Evolutionary conservation across 1,284 basidiomycete species (phyloP).

Genomic region (Hemileia vastatrix): DNA sequence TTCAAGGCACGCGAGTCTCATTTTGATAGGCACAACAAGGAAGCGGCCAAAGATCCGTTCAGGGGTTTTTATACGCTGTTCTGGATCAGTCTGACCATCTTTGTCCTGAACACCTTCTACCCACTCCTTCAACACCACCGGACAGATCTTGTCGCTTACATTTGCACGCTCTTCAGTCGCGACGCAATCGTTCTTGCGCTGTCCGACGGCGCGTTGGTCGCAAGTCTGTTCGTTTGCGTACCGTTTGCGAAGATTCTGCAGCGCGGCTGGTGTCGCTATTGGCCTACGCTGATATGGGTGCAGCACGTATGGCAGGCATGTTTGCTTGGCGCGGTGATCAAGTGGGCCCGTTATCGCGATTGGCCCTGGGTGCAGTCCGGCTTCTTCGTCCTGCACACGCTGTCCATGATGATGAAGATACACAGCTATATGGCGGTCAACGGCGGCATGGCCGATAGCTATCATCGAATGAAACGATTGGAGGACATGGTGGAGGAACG

Average conservation of each 20-base stretch:
- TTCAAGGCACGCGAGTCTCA: conserved; percentile 72
- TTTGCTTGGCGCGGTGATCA: conserved; percentile 60
- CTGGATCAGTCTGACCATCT: conserved; percentile 52
- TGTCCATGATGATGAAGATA: conserved; percentile 89
- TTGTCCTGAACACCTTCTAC: background rate
- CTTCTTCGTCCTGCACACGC: conserved; percentile 76
- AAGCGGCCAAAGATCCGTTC: conserved; percentile 70
- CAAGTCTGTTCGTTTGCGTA: conserved; percentile 63
- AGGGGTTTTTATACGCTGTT: conserved; percentile 88
- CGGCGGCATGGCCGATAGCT: conserved; percentile 58
- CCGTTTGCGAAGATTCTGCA: conserved; percentile 68
- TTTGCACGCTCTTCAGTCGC: conserved; percentile 78
- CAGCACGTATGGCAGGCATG: conserved; percentile 68
- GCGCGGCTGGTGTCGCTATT: conserved; percentile 67
- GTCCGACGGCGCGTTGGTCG: conserved; percentile 71
- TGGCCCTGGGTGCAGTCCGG: conserved; percentile 99
- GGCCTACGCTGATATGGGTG: conserved; percentile 60
- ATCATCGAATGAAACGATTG: no score
- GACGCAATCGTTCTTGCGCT: conserved; percentile 74
- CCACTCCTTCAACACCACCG: conserved; percentile 61
- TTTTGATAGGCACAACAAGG: conserved; percentile 69
- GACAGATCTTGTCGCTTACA: conserved; percentile 64
- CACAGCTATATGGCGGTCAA: conserved; percentile 89
- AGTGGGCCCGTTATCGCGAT: conserved; percentile 65
- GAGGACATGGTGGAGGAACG: no score